Base-by-base conservation (phyloP, 208 protist genomes). In the Tritrichomonas foetus region DNA sequence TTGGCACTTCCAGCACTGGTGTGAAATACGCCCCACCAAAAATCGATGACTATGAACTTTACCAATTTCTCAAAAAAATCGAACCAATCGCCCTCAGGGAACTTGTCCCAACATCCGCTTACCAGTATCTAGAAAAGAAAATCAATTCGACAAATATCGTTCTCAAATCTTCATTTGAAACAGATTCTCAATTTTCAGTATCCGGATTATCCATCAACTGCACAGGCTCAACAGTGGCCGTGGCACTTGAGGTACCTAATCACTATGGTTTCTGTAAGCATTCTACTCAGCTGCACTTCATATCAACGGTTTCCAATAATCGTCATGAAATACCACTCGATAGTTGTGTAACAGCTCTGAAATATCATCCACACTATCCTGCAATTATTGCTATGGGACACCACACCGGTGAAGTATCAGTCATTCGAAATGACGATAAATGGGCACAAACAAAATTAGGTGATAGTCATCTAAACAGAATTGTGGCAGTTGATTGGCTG, bases 101-200 rank as follows among this genome's bases (percentile, higher is more conserved):
- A 30, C 25, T 84, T 33, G 9, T 8, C 5, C 74, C 74, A 33
- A 84, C 27, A 47, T 16, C 74, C 20, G 74, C 74, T 53, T 84
- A 84, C 53, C 74, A 84, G 53, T 84, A 84, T 44, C 36, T 84
- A 33, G 74, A 84, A 53, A 84, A 84, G n/a, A 84, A 44, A 53
- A 27, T 44, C 0, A 53, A 3, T 9, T 53, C 36, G 1, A 13
- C 5, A 84, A 84, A 53, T 5, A 84, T 84, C 3, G 44, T 39
- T 84, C 14, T 84, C 22, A 53, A 47, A 33, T 53, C 20, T 84
- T 13, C 20, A 84, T 33, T 84, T 53, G 74, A 84, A 33, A 84
- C 74, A 16, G 44, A 84, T 84, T 5, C 41, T n/a, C 1, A 84
- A 22, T 84, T 39, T n/a, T 33, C 44, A 13, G 74, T 84, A 53